Base-by-base conservation (phyloP, 2,329 filamentous ascomycete genomes). In the Fusarium graminum region DNA sequence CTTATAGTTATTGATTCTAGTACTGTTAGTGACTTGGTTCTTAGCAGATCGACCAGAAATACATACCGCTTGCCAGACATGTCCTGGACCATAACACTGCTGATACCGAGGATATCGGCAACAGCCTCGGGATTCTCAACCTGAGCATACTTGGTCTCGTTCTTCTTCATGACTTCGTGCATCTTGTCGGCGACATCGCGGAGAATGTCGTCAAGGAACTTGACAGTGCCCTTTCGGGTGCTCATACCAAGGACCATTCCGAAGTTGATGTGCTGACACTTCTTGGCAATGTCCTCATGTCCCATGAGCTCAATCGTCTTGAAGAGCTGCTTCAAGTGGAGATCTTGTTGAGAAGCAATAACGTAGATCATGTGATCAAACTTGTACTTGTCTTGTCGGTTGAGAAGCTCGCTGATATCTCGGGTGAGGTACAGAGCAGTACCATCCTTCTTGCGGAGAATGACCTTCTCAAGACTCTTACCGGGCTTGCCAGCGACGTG, bases 151-250 rank as follows among this genome's bases (percentile, higher is more conserved):
- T 99, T 99, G 75, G 86, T 84, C 72, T 91, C 85, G 78, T 98
- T 98, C 82, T 90, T 91, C 79, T 83, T 88, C 95, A 99, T 99
- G 50, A 96, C 92, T 63, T 97, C 92, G 83, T 98, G 94, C 95
- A 99, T 99, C 80, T 94, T 92, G 54, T 97, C 94, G 73, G 88
- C 90, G 9, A 96, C 93, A 71, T 94, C 91, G 16, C 76, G 60
- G n/a, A 76, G 70, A 28, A 76, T 76, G 9, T 76, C 74, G 26
- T 76, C 83, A 39, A 87, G 75, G 80, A 92, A 92, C 78, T 91
- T 91, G 71, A 93, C 91, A 1, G 90, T 93, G 62, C 90, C 90
- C 75, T 85, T 89, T 69, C 86, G 87, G 67, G 87, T 92, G 79
- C 83, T 90, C 89, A 90, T 91, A 52, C 86, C 90, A 53, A 88